These are phyloP conservation scores for Gymnopilus dilepis DNA, from an alignment of 768 basidiomycete genomes.

Conservation along the genomic window DNA sequence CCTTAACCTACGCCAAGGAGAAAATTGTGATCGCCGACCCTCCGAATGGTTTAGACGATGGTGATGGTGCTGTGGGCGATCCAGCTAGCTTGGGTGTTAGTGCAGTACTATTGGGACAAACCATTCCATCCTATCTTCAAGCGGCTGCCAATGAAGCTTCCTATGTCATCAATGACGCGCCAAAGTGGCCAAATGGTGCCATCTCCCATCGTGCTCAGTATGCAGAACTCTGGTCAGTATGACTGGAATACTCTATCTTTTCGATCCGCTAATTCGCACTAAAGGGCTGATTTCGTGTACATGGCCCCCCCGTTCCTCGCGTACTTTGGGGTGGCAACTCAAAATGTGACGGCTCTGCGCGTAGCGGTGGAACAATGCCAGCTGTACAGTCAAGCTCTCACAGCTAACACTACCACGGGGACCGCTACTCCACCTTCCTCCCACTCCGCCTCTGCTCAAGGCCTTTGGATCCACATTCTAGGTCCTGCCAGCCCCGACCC, in stretches of 20 bases:
- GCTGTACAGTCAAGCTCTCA: constrained; percentile 43
- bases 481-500: constrained; percentile 44
- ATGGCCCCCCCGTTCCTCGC: constrained; percentile 59
- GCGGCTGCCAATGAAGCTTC: constrained; percentile 39
- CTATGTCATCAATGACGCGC: constrained; percentile 40
- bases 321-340: constrained; percentile 46
- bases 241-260: neutral
- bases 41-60: constrained; percentile 39
- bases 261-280: neutral
- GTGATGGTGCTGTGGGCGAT: constrained; percentile 50
- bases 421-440: constrained; percentile 5
- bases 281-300: constrained; percentile 56
- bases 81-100: constrained; percentile 55
- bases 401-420: constrained; percentile 30
- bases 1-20: constrained; percentile 43
- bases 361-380: constrained; percentile 44
- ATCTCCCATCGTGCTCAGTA: constrained; percentile 48
- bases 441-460: constrained; percentile 12
- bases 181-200: constrained; percentile 47
- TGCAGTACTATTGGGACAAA: constrained; percentile 48
- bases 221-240: constrained; percentile 48
- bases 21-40: constrained; percentile 43
- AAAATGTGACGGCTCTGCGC: constrained; percentile 41
- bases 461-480: constrained; percentile 49
- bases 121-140: constrained; percentile 33